Conservation (phyloP, 2,329 filamentous ascomycete genomes). For the Stemphylium lycopersici region DNA sequence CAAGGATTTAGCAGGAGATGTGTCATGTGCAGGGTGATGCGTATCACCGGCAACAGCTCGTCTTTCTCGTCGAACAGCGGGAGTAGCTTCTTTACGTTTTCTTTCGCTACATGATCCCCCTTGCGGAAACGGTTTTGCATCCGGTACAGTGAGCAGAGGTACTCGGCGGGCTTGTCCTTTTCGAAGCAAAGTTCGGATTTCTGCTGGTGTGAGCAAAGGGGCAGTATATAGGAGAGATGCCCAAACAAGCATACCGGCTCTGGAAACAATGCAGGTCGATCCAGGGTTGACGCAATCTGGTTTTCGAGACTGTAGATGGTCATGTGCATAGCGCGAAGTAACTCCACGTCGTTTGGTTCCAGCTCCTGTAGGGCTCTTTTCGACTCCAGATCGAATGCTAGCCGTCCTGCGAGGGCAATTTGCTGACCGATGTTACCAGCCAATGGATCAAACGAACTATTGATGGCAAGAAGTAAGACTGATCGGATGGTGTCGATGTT, state of each 20-base stretch:
- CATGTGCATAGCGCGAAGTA: constrained; percentile 42
- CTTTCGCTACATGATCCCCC: constrained; percentile 28
- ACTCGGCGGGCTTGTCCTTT: constrained; percentile 34
- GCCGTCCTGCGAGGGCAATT: constrained; percentile 43
- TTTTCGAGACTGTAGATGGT: constrained; percentile 47
- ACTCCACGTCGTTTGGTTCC: constrained; percentile 23
- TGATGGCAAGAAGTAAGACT: constrained; percentile 43
- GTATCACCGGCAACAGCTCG: constrained; percentile 35
- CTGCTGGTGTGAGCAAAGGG: constrained; percentile 23
- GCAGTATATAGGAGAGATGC: background rate
- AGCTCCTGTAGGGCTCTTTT: constrained; percentile 37
- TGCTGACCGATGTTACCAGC: constrained; percentile 46
- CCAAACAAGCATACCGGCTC: constrained; percentile 35
- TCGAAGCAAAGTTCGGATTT: constrained; percentile 39
- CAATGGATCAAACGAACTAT: constrained; percentile 45
- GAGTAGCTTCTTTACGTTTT: constrained; percentile 30
- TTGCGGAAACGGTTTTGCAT: constrained; percentile 46
- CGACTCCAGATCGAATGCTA: constrained; percentile 40
- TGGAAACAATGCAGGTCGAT: constrained; percentile 44
- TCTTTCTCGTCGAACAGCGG: constrained; percentile 34
- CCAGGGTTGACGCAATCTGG: constrained; percentile 43
- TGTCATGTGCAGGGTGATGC: constrained; percentile 40
- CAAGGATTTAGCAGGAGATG: constrained; percentile 41
- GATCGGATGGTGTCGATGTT: constrained; percentile 41
- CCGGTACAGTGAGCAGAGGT: constrained; percentile 44